phyloP scores from a whole-genome alignment of 306 rosid species.

The Fagus crenata region DNA sequence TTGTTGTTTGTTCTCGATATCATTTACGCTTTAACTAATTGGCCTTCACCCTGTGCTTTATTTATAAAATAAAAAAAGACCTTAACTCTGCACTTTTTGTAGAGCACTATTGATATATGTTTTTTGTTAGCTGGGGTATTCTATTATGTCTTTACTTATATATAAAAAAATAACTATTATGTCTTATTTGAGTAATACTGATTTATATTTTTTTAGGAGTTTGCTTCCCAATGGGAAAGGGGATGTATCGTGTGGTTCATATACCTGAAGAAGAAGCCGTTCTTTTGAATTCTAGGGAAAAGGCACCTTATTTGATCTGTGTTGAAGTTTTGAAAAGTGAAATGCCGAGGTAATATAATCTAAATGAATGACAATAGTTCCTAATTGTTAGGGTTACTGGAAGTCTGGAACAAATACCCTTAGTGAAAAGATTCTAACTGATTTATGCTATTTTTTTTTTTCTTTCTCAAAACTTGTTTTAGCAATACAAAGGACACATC shows the following conservation, averaged over 20 bases:
- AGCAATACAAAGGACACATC: conserved; percentile 81
- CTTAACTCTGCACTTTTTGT: not conserved
- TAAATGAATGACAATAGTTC: not conserved
- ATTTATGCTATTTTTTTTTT: conserved; percentile 23
- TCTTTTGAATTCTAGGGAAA: conserved; percentile 98
- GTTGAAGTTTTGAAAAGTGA: conserved; percentile 90
- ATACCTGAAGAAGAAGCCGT: conserved; percentile 98
- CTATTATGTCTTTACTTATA: not conserved
- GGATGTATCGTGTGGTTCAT: conserved; percentile 88
- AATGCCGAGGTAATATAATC: conserved; percentile 60
- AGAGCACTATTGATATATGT: not conserved
- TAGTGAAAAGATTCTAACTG: conserved; percentile 22
- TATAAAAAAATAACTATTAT: not conserved
- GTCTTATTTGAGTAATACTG: conserved; percentile 34
- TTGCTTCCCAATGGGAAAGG: conserved; percentile 96
- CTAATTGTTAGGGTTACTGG: conserved; percentile 11
- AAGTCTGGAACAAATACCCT: conserved; percentile 26
- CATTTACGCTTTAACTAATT: not conserved
- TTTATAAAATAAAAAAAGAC: not conserved
- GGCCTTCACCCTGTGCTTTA: not conserved
- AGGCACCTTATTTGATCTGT: conserved; percentile 90
- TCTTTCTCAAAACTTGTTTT: conserved; percentile 34
- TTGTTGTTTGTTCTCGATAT: not conserved
- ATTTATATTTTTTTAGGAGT: conserved; percentile 53
- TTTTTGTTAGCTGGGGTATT: not conserved